phyloP scores from a whole-genome alignment of 495 filamentous ascomycete genomes.

The Staphylotrichum longicolle region DNA sequence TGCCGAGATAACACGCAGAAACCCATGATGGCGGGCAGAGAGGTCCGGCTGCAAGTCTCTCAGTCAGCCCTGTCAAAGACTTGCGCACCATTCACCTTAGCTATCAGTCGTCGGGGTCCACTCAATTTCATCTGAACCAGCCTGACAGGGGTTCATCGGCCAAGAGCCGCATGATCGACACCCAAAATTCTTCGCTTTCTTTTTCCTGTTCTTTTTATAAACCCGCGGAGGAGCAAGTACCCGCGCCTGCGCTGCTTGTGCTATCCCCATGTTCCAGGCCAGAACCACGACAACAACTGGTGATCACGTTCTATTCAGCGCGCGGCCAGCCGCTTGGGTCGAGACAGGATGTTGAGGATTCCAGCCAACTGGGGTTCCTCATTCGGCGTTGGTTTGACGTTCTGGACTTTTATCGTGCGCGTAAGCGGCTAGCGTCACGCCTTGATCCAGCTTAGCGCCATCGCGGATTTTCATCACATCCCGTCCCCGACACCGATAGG shows the following conservation, averaged over 20 bases:
- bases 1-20: background rate
- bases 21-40: background rate
- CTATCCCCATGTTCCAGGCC: too few relatives aligned
- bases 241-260: too few relatives aligned
- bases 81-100: background rate
- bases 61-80: slow-evolving; percentile 5
- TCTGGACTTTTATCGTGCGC: background rate
- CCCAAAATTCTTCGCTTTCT: background rate
- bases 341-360: too few relatives aligned
- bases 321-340: too few relatives aligned
- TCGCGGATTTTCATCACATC: slow-evolving; percentile 2
- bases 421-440: background rate
- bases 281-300: background rate
- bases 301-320: too few relatives aligned
- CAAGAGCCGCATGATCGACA: background rate
- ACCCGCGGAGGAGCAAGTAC: background rate
- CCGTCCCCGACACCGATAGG: slow-evolving; percentile 8
- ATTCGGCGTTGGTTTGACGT: background rate
- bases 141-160: slow-evolving; percentile 10
- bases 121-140: slow-evolving; percentile 4
- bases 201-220: background rate
- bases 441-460: slow-evolving; percentile 2
- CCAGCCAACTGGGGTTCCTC: background rate
- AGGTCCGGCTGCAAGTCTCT: background rate
- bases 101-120: slow-evolving; percentile 7